Base-by-base conservation (phyloP, 2,329 filamentous ascomycete genomes). In the Trichocomaceae sp. region DNA sequence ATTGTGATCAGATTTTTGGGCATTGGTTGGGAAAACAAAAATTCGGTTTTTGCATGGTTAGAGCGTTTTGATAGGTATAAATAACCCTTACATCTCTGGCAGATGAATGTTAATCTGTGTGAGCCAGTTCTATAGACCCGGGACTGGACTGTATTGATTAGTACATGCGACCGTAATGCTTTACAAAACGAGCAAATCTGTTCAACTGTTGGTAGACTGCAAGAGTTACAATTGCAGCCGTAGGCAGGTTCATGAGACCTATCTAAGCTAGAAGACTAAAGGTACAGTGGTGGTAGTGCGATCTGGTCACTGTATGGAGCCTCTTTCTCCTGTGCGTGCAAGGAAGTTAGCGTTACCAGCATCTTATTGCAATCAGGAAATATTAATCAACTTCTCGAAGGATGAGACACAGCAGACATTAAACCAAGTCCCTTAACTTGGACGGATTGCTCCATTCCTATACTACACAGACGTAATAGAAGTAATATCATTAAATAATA, bases 221-320 rank as follows among this genome's bases (percentile, higher is more conserved):
- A n/a, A n/a, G n/a, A n/a, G n/a, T n/a, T n/a, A n/a, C n/a, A n/a
- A n/a, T n/a, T n/a, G n/a, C n/a, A n/a, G n/a, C n/a, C n/a, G n/a
- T n/a, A n/a, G n/a, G n/a, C n/a, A n/a, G n/a, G n/a, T n/a, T n/a
- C n/a, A 87, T 62, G 71, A 77, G 54, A 76, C 75, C 3, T 85
- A 83, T 55, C 85, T 83, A 29, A 0, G 73, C 89, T 1, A 83
- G 59, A 65, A 60, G 17, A 71, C 78, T 52, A 67, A 69, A 19
- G 85, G 85, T 0, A 83, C 80, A 56, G 69, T 83, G 2, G 78
- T 86, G 0, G 70, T 84, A 1, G 72, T 84, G 1, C 69, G 26
- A 86, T 50, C 86, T 1, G 86, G 89, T 72, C 54, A 55, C 19
- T 55, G 54, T 55, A 55, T 15, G 48, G 31, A 4, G 9, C 19